These are phyloP conservation scores for Backusella parvicylindrica DNA, from an alignment of 192 early-diverging fungal genomes.

Conservation along the genomic window DNA sequence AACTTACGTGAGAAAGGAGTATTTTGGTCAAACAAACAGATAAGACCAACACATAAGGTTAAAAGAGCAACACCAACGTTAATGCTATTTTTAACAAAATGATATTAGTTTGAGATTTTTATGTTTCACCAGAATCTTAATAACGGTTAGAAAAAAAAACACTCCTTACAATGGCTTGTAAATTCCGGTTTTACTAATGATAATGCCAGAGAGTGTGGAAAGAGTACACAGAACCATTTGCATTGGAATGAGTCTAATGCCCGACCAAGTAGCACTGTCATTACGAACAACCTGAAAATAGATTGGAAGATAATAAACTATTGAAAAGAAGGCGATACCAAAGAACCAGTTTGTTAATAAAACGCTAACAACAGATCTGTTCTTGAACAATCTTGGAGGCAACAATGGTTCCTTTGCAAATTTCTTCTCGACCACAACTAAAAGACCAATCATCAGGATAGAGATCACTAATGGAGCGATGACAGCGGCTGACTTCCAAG, in stretches of 20 bases:
- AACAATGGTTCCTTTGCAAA: conserved; percentile 61
- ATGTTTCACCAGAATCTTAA: not conserved
- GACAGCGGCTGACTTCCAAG: conserved; percentile 55
- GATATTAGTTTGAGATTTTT: not conserved
- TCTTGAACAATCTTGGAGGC: conserved; percentile 55
- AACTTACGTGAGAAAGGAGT: conserved; percentile 17
- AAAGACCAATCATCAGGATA: conserved; percentile 32
- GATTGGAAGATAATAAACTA: conserved; percentile 36
- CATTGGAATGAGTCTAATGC: conserved; percentile 39
- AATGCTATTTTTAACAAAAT: conserved; percentile 18
- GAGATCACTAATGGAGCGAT: conserved; percentile 46
- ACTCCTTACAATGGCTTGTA: conserved; percentile 24
- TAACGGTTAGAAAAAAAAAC: not conserved
- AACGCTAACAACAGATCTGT: conserved; percentile 37
- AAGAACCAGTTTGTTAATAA: conserved; percentile 32
- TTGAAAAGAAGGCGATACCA: conserved; percentile 32
- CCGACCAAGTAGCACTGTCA: conserved; percentile 45
- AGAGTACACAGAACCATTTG: conserved; percentile 21
- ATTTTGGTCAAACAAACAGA: conserved; percentile 51
- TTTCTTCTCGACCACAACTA: conserved; percentile 44
- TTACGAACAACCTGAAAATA: conserved; percentile 62
- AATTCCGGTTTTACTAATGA: conserved; percentile 18
- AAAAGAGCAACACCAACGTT: conserved; percentile 59
- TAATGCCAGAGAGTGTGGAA: conserved; percentile 18
- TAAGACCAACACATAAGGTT: conserved; percentile 59